These are phyloP conservation scores for Xylaria sp. DNA, from an alignment of 2,329 filamentous ascomycete species.

Conservation along the genomic window DNA sequence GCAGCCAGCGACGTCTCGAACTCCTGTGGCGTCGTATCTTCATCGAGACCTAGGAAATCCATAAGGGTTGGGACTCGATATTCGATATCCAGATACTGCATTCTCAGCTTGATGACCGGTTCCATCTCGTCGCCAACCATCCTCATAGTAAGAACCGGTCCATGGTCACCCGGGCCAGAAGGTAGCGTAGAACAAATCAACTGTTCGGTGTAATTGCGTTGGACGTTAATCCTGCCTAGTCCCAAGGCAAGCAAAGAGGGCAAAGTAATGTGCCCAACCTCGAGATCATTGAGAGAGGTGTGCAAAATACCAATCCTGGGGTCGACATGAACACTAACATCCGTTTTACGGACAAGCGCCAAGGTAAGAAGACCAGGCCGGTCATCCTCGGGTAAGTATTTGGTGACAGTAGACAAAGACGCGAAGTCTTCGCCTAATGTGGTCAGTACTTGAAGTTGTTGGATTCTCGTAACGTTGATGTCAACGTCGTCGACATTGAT, in stretches of 20 bases:
- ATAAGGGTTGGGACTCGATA: slow-evolving; percentile 82
- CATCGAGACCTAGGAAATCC: slow-evolving; percentile 66
- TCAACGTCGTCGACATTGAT: slow-evolving; percentile 61
- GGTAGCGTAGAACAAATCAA: slow-evolving; percentile 54
- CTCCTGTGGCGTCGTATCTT: slow-evolving; percentile 64
- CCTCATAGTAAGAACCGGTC: slow-evolving; percentile 71
- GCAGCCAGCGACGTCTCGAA: slow-evolving; percentile 70
- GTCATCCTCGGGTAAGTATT: slow-evolving; percentile 94
- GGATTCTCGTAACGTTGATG: slow-evolving; percentile 55
- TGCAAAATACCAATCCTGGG: slow-evolving; percentile 62
- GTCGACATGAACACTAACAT: slow-evolving; percentile 58
- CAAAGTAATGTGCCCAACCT: slow-evolving; percentile 75
- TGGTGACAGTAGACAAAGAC: slow-evolving; percentile 79
- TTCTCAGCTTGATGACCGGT: slow-evolving; percentile 79
- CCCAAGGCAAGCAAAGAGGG: slow-evolving; percentile 79
- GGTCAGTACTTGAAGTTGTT: slow-evolving; percentile 62
- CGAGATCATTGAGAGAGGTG: slow-evolving; percentile 55
- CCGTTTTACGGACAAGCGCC: slow-evolving; percentile 57
- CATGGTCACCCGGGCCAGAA: slow-evolving; percentile 25
- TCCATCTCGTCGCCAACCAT: slow-evolving; percentile 94
- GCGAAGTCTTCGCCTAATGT: slow-evolving; percentile 72
- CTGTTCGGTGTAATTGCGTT: slow-evolving; percentile 63
- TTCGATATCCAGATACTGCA: slow-evolving; percentile 79
- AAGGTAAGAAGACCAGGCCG: slow-evolving; percentile 81
- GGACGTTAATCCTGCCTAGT: slow-evolving; percentile 56